Evolutionary conservation across 1,284 basidiomycete genomes (phyloP).

Genomic region (Grifola frondosa): DNA sequence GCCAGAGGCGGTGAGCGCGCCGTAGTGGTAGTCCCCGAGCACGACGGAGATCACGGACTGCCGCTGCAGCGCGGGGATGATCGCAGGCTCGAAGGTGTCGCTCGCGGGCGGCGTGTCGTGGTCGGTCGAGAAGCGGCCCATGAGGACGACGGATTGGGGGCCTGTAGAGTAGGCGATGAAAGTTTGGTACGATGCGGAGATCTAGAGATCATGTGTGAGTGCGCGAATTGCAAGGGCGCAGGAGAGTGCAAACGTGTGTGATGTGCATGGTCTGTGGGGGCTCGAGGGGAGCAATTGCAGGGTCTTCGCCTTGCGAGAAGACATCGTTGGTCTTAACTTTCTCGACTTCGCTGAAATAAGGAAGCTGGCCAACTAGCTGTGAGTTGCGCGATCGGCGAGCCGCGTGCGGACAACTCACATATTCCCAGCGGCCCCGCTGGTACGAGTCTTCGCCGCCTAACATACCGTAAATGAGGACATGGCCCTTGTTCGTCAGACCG

Average conservation of each 20-base stretch:
- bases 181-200: slow-evolving; percentile 80
- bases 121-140: slow-evolving; percentile 50
- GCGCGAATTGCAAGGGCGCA: background rate
- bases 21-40: slow-evolving; percentile 88
- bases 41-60: slow-evolving; percentile 78
- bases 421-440: slow-evolving; percentile 62
- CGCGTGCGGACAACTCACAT: too few relatives aligned
- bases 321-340: slow-evolving; percentile 46
- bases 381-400: too few relatives aligned
- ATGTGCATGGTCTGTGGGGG: slow-evolving; percentile 53
- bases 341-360: slow-evolving; percentile 64
- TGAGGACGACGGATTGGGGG: slow-evolving; percentile 62
- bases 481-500: slow-evolving; percentile 76
- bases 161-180: slow-evolving; percentile 83
- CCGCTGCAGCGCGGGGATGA: slow-evolving; percentile 73
- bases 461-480: slow-evolving; percentile 61
- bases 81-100: slow-evolving; percentile 44
- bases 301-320: slow-evolving; percentile 36
- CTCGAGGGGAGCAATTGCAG: slow-evolving; percentile 24
- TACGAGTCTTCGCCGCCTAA: slow-evolving; percentile 41
- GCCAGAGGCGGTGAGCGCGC: slow-evolving; percentile 77
- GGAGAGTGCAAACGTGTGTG: slow-evolving; percentile 57
- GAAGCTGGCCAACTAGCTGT: too few relatives aligned
- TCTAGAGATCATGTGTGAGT: slow-evolving; percentile 43
- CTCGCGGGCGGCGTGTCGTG: slow-evolving; percentile 3